phyloP scores from a whole-genome alignment of 305 asterid species.

The Rubia occidens region DNA sequence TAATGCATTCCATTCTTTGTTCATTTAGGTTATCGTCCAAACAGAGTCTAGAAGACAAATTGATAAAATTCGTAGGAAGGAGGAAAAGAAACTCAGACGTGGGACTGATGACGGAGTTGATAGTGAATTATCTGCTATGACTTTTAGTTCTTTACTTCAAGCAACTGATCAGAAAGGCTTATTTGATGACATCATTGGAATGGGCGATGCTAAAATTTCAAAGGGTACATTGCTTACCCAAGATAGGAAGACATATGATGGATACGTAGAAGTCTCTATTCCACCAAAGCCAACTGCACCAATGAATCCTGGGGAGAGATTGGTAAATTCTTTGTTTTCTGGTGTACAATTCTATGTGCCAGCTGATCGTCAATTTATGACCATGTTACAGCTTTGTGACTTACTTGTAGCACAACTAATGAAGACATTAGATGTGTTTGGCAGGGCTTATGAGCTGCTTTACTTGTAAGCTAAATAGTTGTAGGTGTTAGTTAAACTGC shows the following conservation, averaged over 20 bases:
- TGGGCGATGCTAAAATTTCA: slow-evolving; percentile 49
- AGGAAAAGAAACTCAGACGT: slow-evolving; percentile 82
- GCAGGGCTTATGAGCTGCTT: too few species aligned
- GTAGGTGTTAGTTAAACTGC: too few species aligned
- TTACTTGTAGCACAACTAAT: neutral
- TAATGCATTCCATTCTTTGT: slow-evolving; percentile 18
- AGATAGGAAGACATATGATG: slow-evolving; percentile 73
- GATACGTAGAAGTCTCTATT: slow-evolving; percentile 85
- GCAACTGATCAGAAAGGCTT: slow-evolving; percentile 80
- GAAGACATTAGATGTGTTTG: neutral
- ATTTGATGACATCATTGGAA: slow-evolving; percentile 80
- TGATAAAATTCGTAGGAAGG: slow-evolving; percentile 93
- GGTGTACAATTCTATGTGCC: neutral
- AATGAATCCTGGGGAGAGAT: slow-evolving; percentile 88
- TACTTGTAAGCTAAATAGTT: too few species aligned
- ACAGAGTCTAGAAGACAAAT: slow-evolving; percentile 79
- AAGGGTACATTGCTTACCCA: slow-evolving; percentile 78
- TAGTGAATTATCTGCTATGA: slow-evolving; percentile 46
- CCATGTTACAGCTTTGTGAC: neutral
- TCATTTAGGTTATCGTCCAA: slow-evolving; percentile 76
- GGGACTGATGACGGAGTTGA: slow-evolving; percentile 67
- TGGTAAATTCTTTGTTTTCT: slow-evolving; percentile 39
- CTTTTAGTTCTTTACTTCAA: slow-evolving; percentile 76
- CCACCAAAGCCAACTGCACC: slow-evolving; percentile 93
- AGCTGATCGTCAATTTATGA: neutral